phyloP scores from a whole-genome alignment of 225 moss, liverwort and hornwort genomes.

The Sphagnum tenellum region DNA sequence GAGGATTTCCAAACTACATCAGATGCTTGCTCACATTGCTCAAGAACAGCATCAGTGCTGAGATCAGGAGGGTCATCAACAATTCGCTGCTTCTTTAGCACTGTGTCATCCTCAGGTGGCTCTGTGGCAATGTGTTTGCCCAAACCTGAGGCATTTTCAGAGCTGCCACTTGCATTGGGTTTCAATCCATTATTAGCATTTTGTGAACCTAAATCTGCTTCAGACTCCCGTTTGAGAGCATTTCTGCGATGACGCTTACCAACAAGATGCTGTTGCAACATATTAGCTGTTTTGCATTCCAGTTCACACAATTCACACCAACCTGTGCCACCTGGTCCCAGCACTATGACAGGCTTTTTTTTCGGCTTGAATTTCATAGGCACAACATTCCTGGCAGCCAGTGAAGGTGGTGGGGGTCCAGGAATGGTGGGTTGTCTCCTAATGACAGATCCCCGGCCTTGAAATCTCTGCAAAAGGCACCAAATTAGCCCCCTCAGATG shows the following conservation, averaged over 20 bases:
- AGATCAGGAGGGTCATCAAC: no score
- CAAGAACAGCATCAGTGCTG: no score
- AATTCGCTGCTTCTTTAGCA: no score
- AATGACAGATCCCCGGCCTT: no score
- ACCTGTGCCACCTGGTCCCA: constrained; percentile 9
- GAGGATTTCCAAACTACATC: no score
- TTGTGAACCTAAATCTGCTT: constrained; percentile 2
- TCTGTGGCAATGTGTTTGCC: no score
- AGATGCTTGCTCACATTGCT: no score
- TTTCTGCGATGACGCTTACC: constrained; percentile 12
- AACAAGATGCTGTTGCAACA: constrained; percentile 12
- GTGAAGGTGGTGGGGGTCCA: no score
- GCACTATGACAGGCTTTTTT: constrained; percentile 1
- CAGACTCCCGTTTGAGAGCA: constrained; percentile 6
- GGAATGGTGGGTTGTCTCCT: background rate
- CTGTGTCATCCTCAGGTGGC: no score
- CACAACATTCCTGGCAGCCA: no score
- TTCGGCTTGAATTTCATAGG: background rate
- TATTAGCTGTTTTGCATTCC: constrained; percentile 13
- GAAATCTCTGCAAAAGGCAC: no score
- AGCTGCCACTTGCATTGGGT: background rate
- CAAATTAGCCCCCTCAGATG: no score
- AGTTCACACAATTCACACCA: constrained; percentile 11
- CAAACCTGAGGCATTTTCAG: background rate
- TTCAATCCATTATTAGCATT: background rate